These are phyloP conservation scores for Camillea tinctor DNA, from an alignment of 2,329 filamentous ascomycete genomes.

Conservation along the genomic window DNA sequence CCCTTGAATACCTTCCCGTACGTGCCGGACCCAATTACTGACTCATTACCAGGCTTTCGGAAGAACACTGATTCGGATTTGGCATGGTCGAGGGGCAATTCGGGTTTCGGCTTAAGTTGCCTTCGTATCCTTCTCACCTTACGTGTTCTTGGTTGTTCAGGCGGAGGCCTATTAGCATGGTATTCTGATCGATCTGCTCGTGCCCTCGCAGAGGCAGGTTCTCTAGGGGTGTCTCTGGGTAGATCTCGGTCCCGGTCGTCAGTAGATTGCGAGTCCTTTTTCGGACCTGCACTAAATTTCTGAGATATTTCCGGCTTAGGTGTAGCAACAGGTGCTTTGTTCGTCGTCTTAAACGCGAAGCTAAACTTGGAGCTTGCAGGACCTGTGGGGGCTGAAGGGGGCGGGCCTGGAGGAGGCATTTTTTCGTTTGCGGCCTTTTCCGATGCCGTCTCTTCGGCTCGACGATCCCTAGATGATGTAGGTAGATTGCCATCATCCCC, in stretches of 20 bases:
- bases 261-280: constrained; percentile 43
- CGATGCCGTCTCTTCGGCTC: constrained; percentile 60
- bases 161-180: constrained; percentile 26
- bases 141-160: constrained; percentile 53
- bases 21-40: constrained; percentile 90
- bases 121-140: constrained; percentile 67
- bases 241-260: constrained; percentile 35
- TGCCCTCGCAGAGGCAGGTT: constrained; percentile 32
- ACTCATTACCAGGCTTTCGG: constrained; percentile 95
- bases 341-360: constrained; percentile 83
- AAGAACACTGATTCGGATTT: constrained; percentile 88
- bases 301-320: constrained; percentile 66
- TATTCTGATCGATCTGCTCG: constrained; percentile 29
- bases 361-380: constrained; percentile 74
- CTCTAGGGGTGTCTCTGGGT: constrained; percentile 32
- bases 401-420: constrained; percentile 50
- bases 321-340: constrained; percentile 54
- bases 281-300: constrained; percentile 64
- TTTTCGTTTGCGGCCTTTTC: constrained; percentile 48
- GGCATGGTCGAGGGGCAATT: constrained; percentile 68
- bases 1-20: constrained; percentile 96
- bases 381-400: constrained; percentile 52
- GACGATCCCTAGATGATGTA: constrained; percentile 62
- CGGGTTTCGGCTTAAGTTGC: constrained; percentile 69
- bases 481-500: constrained; percentile 61